These are phyloP conservation scores for Verruconis gallopava DNA, from an alignment of 2,329 filamentous ascomycete genomes.

Conservation along the genomic window DNA sequence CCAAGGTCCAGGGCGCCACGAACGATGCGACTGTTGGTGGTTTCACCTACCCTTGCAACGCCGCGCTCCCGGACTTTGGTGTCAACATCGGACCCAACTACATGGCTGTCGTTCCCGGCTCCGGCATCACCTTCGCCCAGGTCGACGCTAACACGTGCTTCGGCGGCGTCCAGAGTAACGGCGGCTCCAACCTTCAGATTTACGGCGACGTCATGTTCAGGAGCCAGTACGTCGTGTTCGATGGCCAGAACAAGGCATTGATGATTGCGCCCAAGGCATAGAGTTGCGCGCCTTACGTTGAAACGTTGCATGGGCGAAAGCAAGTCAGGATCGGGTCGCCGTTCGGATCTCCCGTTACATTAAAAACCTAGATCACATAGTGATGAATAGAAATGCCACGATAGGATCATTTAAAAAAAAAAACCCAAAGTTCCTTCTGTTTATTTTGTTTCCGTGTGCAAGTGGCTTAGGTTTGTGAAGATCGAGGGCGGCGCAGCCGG, in stretches of 20 bases:
- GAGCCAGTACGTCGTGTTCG: conserved; percentile 48
- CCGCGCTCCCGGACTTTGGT: conserved; percentile 30
- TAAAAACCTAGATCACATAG: no score
- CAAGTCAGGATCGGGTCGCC: no score
- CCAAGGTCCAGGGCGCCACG: conserved; percentile 25
- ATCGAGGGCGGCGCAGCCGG: no score
- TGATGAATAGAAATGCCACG: no score
- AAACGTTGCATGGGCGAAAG: no score
- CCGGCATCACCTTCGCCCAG: conserved; percentile 26
- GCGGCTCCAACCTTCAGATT: conserved; percentile 43
- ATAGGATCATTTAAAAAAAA: no score
- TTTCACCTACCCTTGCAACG: conserved; percentile 31
- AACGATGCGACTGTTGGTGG: conserved; percentile 26
- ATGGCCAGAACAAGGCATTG: conserved; percentile 38
- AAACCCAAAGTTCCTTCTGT: no score
- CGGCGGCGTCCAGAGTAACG: conserved; percentile 51
- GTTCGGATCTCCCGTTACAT: no score
- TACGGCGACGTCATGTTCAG: conserved; percentile 50
- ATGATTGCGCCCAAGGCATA: conserved; percentile 38
- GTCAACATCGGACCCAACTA: conserved; percentile 45
- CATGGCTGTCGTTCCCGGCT: conserved; percentile 44
- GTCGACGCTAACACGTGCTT: conserved; percentile 44
- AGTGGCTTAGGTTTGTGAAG: no score
- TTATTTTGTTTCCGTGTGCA: no score
- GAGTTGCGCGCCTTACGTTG: no score